These are phyloP conservation scores for Aureobasidium sp. DNA, from an alignment of 2,329 filamentous ascomycete genomes.

Conservation along the genomic window DNA sequence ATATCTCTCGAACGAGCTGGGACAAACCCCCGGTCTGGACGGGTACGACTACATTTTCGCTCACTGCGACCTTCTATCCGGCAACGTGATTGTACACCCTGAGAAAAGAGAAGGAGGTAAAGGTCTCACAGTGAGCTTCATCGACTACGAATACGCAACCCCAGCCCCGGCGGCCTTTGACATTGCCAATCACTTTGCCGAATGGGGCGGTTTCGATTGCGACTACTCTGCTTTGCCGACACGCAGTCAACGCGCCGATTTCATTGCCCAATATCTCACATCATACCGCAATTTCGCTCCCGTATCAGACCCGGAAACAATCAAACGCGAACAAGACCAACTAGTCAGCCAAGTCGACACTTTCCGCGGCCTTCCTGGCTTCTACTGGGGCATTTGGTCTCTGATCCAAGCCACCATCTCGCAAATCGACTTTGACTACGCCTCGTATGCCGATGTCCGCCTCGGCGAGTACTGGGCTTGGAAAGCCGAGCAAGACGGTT, in stretches of 20 bases:
- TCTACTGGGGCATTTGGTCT: slow-evolving; percentile 91
- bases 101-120: neutral
- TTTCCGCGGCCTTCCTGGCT: slow-evolving; percentile 83
- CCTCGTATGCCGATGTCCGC: slow-evolving; percentile 76
- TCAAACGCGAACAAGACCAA: slow-evolving; percentile 58
- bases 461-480: slow-evolving; percentile 90
- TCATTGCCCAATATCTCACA: slow-evolving; percentile 75
- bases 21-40: slow-evolving; percentile 69
- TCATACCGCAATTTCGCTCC: slow-evolving; percentile 51
- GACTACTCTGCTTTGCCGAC: slow-evolving; percentile 81
- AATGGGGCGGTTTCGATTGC: slow-evolving; percentile 97
- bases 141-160: slow-evolving; percentile 97
- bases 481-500: slow-evolving; percentile 67
- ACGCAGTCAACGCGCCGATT: slow-evolving; percentile 65
- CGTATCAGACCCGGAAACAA: slow-evolving; percentile 12
- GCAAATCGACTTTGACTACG: slow-evolving; percentile 95
- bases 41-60: slow-evolving; percentile 78
- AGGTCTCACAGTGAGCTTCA: slow-evolving; percentile 60
- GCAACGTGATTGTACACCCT: slow-evolving; percentile 74
- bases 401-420: slow-evolving; percentile 91
- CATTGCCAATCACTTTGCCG: slow-evolving; percentile 94
- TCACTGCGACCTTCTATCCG: slow-evolving; percentile 92
- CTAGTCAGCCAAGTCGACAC: slow-evolving; percentile 76
- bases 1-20: slow-evolving; percentile 62
- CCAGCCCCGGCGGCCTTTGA: slow-evolving; percentile 94